Evolutionary conservation across 2,329 filamentous ascomycete species (phyloP).

Genomic region (Sarocladiaceae sp.): DNA sequence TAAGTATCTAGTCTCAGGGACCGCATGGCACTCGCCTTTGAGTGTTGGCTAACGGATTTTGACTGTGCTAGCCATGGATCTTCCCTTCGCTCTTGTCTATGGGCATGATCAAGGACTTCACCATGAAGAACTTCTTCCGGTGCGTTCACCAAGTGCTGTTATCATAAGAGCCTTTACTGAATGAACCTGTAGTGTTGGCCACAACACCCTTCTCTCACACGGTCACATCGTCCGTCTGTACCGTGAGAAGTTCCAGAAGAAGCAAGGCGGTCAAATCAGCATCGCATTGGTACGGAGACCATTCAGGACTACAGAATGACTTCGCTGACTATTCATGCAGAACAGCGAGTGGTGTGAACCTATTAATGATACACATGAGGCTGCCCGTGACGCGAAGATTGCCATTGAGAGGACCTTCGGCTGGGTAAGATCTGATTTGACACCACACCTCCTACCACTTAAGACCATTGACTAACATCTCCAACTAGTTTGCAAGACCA

Average conservation of each 20-base stretch:
- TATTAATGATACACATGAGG: background rate
- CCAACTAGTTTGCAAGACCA: background rate
- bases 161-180: background rate
- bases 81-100: background rate
- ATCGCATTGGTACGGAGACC: background rate
- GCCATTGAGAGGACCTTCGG: background rate
- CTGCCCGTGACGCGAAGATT: background rate
- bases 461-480: background rate
- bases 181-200: background rate
- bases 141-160: background rate
- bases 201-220: background rate
- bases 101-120: background rate
- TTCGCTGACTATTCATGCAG: background rate
- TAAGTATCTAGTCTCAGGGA: too few relatives aligned
- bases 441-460: too few relatives aligned
- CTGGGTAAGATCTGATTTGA: background rate
- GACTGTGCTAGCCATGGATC: background rate
- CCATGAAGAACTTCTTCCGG: background rate
- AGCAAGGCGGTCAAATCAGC: background rate
- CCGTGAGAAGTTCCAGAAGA: background rate
- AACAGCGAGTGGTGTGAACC: background rate
- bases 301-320: background rate
- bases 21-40: too few relatives aligned
- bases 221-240: background rate
- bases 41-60: too few relatives aligned